Percentiles rank a stretch among this genome's conserved stretches.
phyloP scores from a whole-genome alignment of 2,329 filamentous ascomycete genomes.

The Aspergillus ochraceoroseus region DNA sequence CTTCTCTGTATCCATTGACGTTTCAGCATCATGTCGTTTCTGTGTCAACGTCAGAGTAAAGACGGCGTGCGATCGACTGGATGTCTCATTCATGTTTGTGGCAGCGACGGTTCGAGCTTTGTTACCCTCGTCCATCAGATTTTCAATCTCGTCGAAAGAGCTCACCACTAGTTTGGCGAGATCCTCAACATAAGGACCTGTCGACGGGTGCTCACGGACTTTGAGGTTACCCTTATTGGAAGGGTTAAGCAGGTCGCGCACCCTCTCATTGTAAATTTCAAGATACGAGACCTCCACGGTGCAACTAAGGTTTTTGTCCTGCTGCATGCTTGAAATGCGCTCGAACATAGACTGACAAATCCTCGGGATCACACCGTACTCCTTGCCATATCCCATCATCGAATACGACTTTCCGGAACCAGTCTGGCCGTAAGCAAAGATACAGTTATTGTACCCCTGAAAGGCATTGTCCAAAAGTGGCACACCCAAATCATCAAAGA shows the following conservation, averaged over 20 bases:
- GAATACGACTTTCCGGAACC: constrained; percentile 98
- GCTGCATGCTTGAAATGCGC: constrained; percentile 65
- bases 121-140: constrained; percentile 98
- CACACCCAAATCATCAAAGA: constrained; percentile 81
- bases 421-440: constrained; percentile 97
- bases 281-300: constrained; percentile 98
- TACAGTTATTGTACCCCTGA: constrained; percentile 98
- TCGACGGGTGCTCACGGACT: constrained; percentile 95
- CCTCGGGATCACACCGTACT: constrained; percentile 89
- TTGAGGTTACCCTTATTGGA: constrained; percentile 94
- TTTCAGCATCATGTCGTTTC: constrained; percentile 83
- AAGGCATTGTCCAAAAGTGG: constrained; percentile 97
- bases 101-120: constrained; percentile 96
- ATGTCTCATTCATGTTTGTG: constrained; percentile 99
- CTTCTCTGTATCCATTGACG: constrained; percentile 95
- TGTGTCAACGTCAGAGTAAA: constrained; percentile 95
- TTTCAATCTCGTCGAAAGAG: constrained; percentile 91
- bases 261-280: constrained; percentile 98
- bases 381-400: constrained; percentile 99
- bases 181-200: constrained; percentile 96
- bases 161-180: constrained; percentile 90
- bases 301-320: constrained; percentile 74
- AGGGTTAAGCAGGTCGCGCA: constrained; percentile 91
- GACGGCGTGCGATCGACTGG: constrained; percentile 94
- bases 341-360: constrained; percentile 98